Base-by-base conservation (phyloP, 352 stramenopile species). In the Phytopythium helicoides region DNA sequence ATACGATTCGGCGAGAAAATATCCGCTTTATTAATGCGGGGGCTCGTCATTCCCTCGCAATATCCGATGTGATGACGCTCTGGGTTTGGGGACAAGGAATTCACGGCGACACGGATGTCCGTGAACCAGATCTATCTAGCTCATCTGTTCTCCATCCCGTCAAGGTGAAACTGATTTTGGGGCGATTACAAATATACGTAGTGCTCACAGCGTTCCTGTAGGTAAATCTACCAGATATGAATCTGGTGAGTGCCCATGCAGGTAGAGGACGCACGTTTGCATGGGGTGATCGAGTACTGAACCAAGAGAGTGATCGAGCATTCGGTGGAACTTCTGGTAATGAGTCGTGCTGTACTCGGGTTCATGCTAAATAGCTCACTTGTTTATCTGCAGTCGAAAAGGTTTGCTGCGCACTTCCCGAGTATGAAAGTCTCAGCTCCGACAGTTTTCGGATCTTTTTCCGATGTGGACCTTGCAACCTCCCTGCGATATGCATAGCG, bases 41-140 rank as follows among this genome's bases (percentile, higher is more conserved):
- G 0, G 68, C 88, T 44, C 64, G 68, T 3, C 83, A 93, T 40
- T 93, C 83, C 3, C 23, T 91, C 22, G 83, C 83, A 12, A 72
- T 93, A 36, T 89, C 83, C 3, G 76, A 85, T 2, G 58, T 39
- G 8, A 68, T 62, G 33, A 52, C 82, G 15, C 56, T 93, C n/a
- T 93, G 83, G 81, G 23, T 84, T 8, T 93, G 83, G 83, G 83
- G 83, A 0, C 68, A 89, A 52, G 81, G 83, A 0, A 62, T 90
- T 25, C 80, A 89, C 40, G 79, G 75, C 26, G 60, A 70, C 12
- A 66, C 81, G 23, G 65, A 86, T 2, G 48, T 76, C 0, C 34
- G 65, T 9, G 56, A 74, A 7, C 60, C 66, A 12, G 68, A 91
- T 22, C 38, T 64, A 14, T 62, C 71, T 5, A 88, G 63, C 44